Percentiles rank a stretch among this genome's conserved stretches.
Evolutionary conservation across 768 basidiomycete species (phyloP).

Genomic region (Podaxis mareebaensis): DNA sequence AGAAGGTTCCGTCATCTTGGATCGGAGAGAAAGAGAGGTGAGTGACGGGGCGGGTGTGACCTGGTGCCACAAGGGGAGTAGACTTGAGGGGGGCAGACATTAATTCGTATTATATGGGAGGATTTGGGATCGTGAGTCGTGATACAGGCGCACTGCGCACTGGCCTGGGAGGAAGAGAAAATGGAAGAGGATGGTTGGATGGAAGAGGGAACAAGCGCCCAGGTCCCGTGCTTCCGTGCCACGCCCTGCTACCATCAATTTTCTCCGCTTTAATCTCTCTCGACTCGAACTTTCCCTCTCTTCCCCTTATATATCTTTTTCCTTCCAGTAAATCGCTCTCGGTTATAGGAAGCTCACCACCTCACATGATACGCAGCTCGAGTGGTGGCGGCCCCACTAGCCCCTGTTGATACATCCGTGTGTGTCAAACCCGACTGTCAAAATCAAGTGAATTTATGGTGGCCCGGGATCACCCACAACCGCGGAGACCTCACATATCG

Average conservation of each 20-base stretch:
- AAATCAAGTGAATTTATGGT: no score
- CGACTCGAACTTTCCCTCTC: not conserved
- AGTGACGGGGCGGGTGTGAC: conserved; percentile 86
- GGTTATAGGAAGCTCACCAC: no score
- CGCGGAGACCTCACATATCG: no score
- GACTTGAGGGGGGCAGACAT: conserved; percentile 69
- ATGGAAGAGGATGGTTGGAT: conserved; percentile 17
- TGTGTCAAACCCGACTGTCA: no score
- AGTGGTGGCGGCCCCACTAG: no score
- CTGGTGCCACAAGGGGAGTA: conserved; percentile 80
- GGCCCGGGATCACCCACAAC: no score
- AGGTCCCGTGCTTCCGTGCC: conserved; percentile 24
- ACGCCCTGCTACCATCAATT: conserved; percentile 17
- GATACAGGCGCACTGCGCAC: conserved; percentile 57
- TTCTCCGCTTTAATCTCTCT: not conserved
- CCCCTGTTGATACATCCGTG: no score
- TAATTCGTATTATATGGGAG: conserved; percentile 34
- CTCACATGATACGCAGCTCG: no score
- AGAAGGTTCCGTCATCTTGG: conserved; percentile 81
- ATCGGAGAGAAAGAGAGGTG: conserved; percentile 91
- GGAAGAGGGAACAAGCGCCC: conserved; percentile 6
- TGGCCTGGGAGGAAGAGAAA: conserved; percentile 30
- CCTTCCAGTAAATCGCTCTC: no score
- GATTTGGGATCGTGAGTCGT: conserved; percentile 40
- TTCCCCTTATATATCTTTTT: no score